A percentile compares a stretch with the other conserved stretches of the same genome.
Evolutionary conservation across 208 protist species (phyloP).

Genomic region (Phytomonas sp.): DNA sequence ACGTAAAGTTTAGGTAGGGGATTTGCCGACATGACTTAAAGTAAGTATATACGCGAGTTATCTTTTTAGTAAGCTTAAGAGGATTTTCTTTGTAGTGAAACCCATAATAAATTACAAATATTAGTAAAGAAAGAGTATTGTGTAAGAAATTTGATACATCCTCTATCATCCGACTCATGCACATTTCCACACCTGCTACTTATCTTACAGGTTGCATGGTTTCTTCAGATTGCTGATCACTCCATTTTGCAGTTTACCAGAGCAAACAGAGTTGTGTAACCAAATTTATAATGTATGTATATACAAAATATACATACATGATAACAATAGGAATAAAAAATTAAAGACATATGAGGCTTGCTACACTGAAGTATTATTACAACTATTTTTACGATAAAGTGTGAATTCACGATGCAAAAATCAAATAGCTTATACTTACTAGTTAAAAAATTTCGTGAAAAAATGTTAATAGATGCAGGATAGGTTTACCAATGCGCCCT

Average conservation of each 20-base stretch:
- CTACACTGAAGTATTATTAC: not conserved
- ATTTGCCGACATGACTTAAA: conserved; percentile 3
- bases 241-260: not conserved
- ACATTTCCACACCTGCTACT: not conserved
- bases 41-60: not conserved
- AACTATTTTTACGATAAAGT: not conserved
- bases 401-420: not conserved
- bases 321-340: not conserved
- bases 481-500: not conserved
- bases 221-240: not conserved
- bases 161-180: not conserved
- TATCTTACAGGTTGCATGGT: not conserved
- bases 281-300: not conserved
- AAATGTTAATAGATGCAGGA: not conserved
- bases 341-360: not conserved
- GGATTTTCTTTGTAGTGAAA: not conserved
- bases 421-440: conserved; percentile 1
- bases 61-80: not conserved
- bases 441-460: not conserved
- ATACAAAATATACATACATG: not conserved
- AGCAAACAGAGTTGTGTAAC: not conserved
- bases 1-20: conserved; percentile 48
- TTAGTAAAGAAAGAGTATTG: not conserved
- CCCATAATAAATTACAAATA: not conserved
- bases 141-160: not conserved